These are phyloP conservation scores for Thyridium curvatum DNA, from an alignment of 2,329 filamentous ascomycete genomes.

Conservation along the genomic window DNA sequence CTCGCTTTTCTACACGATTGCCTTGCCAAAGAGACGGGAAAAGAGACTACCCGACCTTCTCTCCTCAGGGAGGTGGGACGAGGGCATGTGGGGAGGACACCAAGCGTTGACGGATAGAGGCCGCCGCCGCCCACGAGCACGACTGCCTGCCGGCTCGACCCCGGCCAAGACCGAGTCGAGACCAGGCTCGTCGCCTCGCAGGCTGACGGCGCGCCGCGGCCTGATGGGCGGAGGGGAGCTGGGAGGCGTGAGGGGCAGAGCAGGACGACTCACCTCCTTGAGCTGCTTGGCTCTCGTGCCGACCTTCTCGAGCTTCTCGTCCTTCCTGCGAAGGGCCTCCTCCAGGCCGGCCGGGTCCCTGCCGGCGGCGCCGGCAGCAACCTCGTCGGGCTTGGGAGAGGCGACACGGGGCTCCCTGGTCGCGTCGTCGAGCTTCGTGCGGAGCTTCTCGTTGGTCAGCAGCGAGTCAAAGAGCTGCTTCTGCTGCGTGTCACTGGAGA, in stretches of 20 bases:
- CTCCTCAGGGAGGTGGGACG: no score
- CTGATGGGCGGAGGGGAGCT: neutral
- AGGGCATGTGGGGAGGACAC: no score
- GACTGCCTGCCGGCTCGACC: no score
- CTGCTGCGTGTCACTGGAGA: conserved; percentile 51
- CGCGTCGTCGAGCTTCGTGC: conserved; percentile 44
- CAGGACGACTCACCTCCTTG: conserved; percentile 46
- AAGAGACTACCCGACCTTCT: no score
- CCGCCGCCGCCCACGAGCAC: no score
- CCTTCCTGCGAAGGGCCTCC: conserved; percentile 32
- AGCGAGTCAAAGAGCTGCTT: conserved; percentile 54
- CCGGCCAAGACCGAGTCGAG: no score
- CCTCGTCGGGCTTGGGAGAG: conserved; percentile 12
- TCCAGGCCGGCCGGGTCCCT: conserved; percentile 17
- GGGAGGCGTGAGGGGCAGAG: conserved; percentile 1
- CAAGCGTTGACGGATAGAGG: no score
- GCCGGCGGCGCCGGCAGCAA: conserved; percentile 20
- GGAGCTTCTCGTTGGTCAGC: conserved; percentile 53
- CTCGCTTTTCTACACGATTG: no score
- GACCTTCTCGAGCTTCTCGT: conserved; percentile 53
- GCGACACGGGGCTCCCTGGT: conserved; percentile 33
- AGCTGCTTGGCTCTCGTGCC: conserved; percentile 47
- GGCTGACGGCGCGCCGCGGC: neutral
- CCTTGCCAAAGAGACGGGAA: no score
- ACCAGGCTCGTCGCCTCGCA: no score